phyloP scores from a whole-genome alignment of 805 yeast species.

The Schwanniomyces occidentalis region DNA sequence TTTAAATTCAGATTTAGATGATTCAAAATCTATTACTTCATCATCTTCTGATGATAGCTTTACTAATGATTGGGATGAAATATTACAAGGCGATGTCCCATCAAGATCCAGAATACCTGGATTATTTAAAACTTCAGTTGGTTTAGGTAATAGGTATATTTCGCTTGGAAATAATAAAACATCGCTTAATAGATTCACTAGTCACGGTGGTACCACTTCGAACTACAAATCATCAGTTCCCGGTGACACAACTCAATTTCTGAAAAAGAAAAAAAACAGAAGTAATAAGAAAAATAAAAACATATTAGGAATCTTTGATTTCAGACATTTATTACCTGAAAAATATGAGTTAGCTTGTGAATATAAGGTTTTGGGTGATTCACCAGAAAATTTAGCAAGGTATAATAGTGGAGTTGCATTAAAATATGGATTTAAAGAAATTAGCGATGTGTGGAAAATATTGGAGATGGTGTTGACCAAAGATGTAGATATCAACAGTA shows the following conservation, averaged over 20 bases:
- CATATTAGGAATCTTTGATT: slow-evolving; percentile 64
- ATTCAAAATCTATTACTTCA: slow-evolving; percentile 12
- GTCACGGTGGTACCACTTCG: slow-evolving; percentile 38
- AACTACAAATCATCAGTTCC: slow-evolving; percentile 37
- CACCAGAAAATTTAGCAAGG: slow-evolving; percentile 63
- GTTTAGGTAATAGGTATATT: slow-evolving; percentile 35
- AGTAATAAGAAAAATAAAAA: slow-evolving; percentile 42
- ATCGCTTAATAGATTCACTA: slow-evolving; percentile 35
- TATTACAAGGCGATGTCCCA: slow-evolving; percentile 56
- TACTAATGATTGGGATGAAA: slow-evolving; percentile 68
- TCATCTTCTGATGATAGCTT: slow-evolving; percentile 56
- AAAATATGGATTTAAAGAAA: slow-evolving; percentile 56
- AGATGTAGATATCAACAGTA: slow-evolving; percentile 29
- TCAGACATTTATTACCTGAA: slow-evolving; percentile 71
- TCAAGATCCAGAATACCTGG: slow-evolving; percentile 56
- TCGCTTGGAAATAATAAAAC: slow-evolving; percentile 24
- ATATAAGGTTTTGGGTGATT: slow-evolving; percentile 61
- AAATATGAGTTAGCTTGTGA: slow-evolving; percentile 68
- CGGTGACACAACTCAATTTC: slow-evolving; percentile 23
- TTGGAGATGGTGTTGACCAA: slow-evolving; percentile 48
- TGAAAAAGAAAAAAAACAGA: slow-evolving; percentile 15
- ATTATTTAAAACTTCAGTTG: slow-evolving; percentile 41
- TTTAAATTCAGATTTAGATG: slow-evolving; percentile 7
- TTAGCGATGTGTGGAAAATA: slow-evolving; percentile 76
- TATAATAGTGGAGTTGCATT: slow-evolving; percentile 74